Conservation (phyloP, 2,329 filamentous ascomycete species). For the Colletotrichum echinochloae region DNA sequence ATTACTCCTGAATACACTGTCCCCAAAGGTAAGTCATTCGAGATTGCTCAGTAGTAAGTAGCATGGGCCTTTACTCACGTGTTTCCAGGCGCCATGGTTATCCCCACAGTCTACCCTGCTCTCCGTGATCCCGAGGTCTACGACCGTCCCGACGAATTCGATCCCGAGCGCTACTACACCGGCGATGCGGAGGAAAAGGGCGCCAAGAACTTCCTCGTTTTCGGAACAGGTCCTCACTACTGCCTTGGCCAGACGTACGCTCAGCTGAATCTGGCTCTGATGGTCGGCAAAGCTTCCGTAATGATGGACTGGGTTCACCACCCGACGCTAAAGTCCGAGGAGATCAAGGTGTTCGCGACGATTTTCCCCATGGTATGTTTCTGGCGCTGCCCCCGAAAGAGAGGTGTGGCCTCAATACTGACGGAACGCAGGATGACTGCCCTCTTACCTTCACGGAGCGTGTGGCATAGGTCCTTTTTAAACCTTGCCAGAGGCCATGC, state of each 20-base stretch:
- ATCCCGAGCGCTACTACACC: slow-evolving; percentile 91
- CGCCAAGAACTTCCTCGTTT: slow-evolving; percentile 95
- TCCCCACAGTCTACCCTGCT: slow-evolving; percentile 90
- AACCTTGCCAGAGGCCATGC: background rate
- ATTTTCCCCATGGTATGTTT: slow-evolving; percentile 92
- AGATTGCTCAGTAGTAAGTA: background rate
- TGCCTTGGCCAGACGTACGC: slow-evolving; percentile 95
- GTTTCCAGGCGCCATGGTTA: slow-evolving; percentile 82
- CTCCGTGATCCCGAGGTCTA: slow-evolving; percentile 95
- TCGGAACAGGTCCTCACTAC: slow-evolving; percentile 95
- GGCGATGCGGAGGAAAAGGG: slow-evolving; percentile 89
- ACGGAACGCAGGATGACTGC: slow-evolving; percentile 77
- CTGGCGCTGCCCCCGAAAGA: slow-evolving; percentile 32
- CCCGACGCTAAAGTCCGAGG: slow-evolving; percentile 84
- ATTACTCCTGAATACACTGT: slow-evolving; percentile 90
- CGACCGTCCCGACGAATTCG: slow-evolving; percentile 86
- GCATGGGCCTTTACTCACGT: slow-evolving; percentile 13
- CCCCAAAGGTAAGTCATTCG: slow-evolving; percentile 74
- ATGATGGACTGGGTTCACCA: slow-evolving; percentile 91
- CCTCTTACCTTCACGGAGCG: slow-evolving; percentile 77
- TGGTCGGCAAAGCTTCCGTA: slow-evolving; percentile 91
- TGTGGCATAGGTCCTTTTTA: slow-evolving; percentile 54
- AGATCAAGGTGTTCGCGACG: slow-evolving; percentile 98
- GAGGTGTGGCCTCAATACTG: slow-evolving; percentile 14
- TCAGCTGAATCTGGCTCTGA: slow-evolving; percentile 86